Conservation (phyloP, 2,329 filamentous ascomycete genomes). For the Dactylellina leptospora region DNA sequence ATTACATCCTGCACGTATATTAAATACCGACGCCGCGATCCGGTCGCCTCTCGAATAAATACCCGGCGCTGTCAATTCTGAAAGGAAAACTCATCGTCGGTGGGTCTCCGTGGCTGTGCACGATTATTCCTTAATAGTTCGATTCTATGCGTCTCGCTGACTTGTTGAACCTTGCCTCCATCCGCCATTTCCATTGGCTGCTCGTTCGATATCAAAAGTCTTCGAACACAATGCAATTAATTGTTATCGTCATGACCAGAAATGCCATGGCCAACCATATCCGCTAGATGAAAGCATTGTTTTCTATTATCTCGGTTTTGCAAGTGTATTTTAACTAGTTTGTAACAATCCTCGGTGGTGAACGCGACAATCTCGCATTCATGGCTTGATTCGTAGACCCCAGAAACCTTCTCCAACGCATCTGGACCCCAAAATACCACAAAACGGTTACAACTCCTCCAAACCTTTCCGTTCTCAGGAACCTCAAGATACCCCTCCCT, state of each 20-base stretch:
- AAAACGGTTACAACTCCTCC: background rate
- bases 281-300: too few species aligned
- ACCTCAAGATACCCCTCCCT: too few species aligned
- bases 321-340: too few species aligned
- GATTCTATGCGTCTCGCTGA: slow-evolving; percentile 14
- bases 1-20: background rate
- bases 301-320: too few species aligned
- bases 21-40: slow-evolving; percentile 12
- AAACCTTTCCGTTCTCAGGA: slow-evolving; percentile 8
- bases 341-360: too few species aligned
- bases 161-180: slow-evolving; percentile 6
- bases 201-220: background rate
- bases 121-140: too few species aligned
- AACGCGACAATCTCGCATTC: too few species aligned
- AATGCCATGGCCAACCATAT: background rate
- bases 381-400: background rate
- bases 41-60: slow-evolving; percentile 9
- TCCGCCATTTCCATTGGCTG: slow-evolving; percentile 1
- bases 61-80: too few species aligned
- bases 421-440: slow-evolving; percentile 15
- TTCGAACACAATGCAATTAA: too few species aligned
- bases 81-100: slow-evolving; percentile 1
- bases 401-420: slow-evolving; percentile 1
- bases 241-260: too few species aligned
- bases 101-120: slow-evolving; percentile 24